These are phyloP conservation scores for Saxophila tyrrhenica DNA, from an alignment of 495 filamentous ascomycete genomes.

Conservation along the genomic window DNA sequence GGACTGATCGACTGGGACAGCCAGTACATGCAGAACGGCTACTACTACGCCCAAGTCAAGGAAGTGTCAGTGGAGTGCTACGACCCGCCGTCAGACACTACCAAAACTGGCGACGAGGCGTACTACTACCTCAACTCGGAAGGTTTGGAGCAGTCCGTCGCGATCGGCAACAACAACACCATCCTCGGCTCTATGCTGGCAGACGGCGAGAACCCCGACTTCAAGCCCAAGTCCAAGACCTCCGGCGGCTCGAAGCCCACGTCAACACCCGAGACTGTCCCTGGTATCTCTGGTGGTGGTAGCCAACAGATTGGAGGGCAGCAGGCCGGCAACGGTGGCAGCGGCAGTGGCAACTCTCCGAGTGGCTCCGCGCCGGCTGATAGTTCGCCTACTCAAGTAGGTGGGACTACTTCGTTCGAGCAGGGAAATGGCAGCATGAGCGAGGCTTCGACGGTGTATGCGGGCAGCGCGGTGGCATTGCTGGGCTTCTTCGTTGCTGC, in stretches of 20 bases:
- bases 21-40: slow-evolving; percentile 70
- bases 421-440: slow-evolving; percentile 15
- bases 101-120: slow-evolving; percentile 50
- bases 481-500: slow-evolving; percentile 20
- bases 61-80: slow-evolving; percentile 79
- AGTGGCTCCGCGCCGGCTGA: background rate
- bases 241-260: slow-evolving; percentile 6
- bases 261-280: slow-evolving; percentile 24
- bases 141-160: slow-evolving; percentile 63
- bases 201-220: slow-evolving; percentile 43
- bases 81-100: slow-evolving; percentile 48
- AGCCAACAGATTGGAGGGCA: background rate
- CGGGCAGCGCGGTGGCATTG: slow-evolving; percentile 18
- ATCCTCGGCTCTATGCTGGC: slow-evolving; percentile 69
- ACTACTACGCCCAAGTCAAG: slow-evolving; percentile 76
- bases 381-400: background rate
- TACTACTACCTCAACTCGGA: slow-evolving; percentile 62
- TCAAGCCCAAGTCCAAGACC: background rate
- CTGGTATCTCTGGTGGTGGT: slow-evolving; percentile 27
- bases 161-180: slow-evolving; percentile 61
- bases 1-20: slow-evolving; percentile 81
- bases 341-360: slow-evolving; percentile 2
- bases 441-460: slow-evolving; percentile 12
- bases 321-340: background rate
- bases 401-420: background rate